Evolutionary conservation across 2,329 filamentous ascomycete species (phyloP).

Genomic region (Penicillium sp.): DNA sequence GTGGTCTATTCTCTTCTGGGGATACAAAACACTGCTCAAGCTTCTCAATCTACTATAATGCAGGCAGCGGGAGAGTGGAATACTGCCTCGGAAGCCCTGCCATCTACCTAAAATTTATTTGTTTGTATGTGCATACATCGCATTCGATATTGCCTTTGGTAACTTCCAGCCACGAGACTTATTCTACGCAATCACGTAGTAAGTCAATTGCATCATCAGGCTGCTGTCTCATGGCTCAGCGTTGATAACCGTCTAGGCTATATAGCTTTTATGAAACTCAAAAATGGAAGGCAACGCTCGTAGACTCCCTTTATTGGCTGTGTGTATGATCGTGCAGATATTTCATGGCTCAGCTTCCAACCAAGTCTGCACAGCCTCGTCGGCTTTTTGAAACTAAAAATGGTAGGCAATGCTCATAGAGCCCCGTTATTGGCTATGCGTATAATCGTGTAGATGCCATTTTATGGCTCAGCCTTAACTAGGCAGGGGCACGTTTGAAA

Average conservation of each 20-base stretch:
- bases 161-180: not conserved
- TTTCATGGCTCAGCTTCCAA: too few relatives aligned
- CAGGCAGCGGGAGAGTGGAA: not conserved
- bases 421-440: not conserved
- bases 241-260: too few relatives aligned
- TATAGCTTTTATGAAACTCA: too few relatives aligned
- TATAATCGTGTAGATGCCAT: too few relatives aligned
- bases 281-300: not conserved
- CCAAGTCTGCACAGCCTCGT: too few relatives aligned
- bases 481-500: too few relatives aligned
- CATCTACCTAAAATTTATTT: not conserved
- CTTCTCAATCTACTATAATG: not conserved
- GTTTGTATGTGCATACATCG: not conserved
- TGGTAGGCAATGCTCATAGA: not conserved
- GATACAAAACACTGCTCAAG: not conserved
- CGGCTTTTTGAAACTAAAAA: not conserved
- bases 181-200: not conserved
- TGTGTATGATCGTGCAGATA: too few relatives aligned
- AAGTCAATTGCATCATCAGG: not conserved
- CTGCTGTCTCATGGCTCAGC: not conserved
- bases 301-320: not conserved
- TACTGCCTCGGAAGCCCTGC: not conserved
- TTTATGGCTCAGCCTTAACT: too few relatives aligned
- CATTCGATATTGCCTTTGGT: not conserved
- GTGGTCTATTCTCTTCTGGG: not conserved